Percentiles rank a stretch among this genome's conserved stretches.
phyloP scores from a whole-genome alignment of 202 grass and related monocot species.

The Schoenoplectus tabernaemontani region DNA sequence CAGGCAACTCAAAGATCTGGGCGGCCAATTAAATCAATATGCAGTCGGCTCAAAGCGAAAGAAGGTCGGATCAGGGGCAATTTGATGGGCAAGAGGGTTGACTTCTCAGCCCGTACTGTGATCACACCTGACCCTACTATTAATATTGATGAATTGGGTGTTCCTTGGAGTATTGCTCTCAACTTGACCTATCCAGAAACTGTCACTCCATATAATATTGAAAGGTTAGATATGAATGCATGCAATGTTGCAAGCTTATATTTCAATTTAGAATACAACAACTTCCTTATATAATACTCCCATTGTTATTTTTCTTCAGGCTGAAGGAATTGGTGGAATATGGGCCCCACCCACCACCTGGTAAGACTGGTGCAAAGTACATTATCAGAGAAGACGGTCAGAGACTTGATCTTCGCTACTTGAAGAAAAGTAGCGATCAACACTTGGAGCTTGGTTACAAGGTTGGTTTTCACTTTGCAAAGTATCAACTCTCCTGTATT shows the following conservation, averaged over 20 bases:
- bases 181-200: slow-evolving; percentile 97
- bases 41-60: slow-evolving; percentile 92
- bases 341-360: slow-evolving; percentile 88
- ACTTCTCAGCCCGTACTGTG: slow-evolving; percentile 93
- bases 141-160: slow-evolving; percentile 94
- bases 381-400: slow-evolving; percentile 97
- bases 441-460: slow-evolving; percentile 97
- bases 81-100: slow-evolving; percentile 98
- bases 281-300: slow-evolving; percentile 18
- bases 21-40: slow-evolving; percentile 97
- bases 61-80: slow-evolving; percentile 98
- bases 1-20: slow-evolving; percentile 95
- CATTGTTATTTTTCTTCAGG: slow-evolving; percentile 20
- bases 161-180: slow-evolving; percentile 95
- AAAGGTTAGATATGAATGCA: slow-evolving; percentile 43
- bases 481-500: neutral
- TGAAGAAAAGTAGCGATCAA: slow-evolving; percentile 98
- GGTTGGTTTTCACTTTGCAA: slow-evolving; percentile 25
- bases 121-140: slow-evolving; percentile 93
- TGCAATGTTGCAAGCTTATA: neutral
- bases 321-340: slow-evolving; percentile 97
- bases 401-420: slow-evolving; percentile 86
- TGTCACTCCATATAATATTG: slow-evolving; percentile 94
- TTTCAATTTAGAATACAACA: neutral
- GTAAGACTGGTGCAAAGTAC: slow-evolving; percentile 92